These are phyloP conservation scores for Ophiocordyceps robertsii DNA, from an alignment of 2,329 filamentous ascomycete genomes.

Conservation along the genomic window DNA sequence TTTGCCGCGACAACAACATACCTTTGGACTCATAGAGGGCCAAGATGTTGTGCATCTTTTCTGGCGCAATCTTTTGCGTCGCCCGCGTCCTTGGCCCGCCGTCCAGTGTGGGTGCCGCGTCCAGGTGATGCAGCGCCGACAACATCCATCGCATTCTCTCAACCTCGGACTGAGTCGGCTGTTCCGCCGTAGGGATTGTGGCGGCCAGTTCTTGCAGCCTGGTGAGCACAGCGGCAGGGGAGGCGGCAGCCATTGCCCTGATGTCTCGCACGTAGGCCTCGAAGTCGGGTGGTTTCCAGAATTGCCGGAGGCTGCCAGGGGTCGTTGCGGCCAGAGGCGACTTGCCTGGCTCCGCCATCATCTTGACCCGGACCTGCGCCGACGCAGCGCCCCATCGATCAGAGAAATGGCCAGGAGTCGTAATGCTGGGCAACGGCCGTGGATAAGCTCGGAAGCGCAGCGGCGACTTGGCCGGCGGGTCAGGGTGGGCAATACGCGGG, in stretches of 20 bases:
- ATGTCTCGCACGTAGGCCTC: slow-evolving; percentile 2
- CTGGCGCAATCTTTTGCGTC: neutral
- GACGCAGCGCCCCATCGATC: slow-evolving; percentile 3
- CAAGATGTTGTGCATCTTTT: slow-evolving; percentile 20
- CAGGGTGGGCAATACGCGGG: neutral
- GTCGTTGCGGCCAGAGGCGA: neutral
- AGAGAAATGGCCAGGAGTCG: slow-evolving; percentile 1
- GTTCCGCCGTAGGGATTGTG: neutral
- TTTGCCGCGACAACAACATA: slow-evolving; percentile 10
- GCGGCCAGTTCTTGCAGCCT: slow-evolving; percentile 5
- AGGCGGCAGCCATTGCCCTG: slow-evolving; percentile 4
- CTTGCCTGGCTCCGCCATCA: neutral
- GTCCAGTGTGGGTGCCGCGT: slow-evolving; percentile 11
- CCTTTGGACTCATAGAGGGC: slow-evolving; percentile 38
- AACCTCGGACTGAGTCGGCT: slow-evolving; percentile 10
- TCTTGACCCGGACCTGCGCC: neutral
- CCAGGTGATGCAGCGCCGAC: slow-evolving; percentile 36
- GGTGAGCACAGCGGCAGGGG: slow-evolving; percentile 5
- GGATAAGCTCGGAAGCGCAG: neutral
- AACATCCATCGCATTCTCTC: slow-evolving; percentile 37
- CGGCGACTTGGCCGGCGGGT: slow-evolving; percentile 6
- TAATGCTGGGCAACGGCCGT: slow-evolving; percentile 1
- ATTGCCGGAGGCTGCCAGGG: neutral
- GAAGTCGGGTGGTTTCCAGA: slow-evolving; percentile 1
- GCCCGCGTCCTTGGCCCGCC: neutral